Evolutionary conservation across 2,329 filamentous ascomycete species (phyloP).

Genomic region (Beauveria sp.): DNA sequence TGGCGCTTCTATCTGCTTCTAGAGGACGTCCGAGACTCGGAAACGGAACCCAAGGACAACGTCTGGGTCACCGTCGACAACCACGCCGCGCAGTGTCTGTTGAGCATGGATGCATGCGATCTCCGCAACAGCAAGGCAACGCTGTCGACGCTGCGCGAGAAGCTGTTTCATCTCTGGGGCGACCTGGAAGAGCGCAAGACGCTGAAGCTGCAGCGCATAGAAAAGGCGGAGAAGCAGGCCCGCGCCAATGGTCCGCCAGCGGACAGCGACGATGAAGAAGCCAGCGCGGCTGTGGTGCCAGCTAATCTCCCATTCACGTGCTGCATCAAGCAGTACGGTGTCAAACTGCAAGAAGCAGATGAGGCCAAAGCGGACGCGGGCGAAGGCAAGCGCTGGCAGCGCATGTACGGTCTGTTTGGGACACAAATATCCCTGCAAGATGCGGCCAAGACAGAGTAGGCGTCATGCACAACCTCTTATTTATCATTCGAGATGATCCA

Average conservation of each 20-base stretch:
- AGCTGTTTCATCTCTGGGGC: constrained; percentile 76
- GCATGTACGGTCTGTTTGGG: constrained; percentile 56
- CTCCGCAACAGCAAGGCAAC: constrained; percentile 44
- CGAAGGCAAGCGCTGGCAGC: constrained; percentile 46
- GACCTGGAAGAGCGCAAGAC: constrained; percentile 66
- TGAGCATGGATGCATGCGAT: constrained; percentile 40
- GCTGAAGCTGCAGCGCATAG: constrained; percentile 22
- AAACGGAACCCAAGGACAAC: constrained; percentile 29
- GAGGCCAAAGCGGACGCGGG: constrained; percentile 37
- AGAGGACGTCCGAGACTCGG: constrained; percentile 51
- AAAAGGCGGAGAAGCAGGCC: constrained; percentile 15
- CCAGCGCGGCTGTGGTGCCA: constrained; percentile 15
- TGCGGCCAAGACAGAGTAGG: not conserved
- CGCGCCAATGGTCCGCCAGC: constrained; percentile 27
- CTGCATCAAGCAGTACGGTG: constrained; percentile 64
- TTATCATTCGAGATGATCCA: not conserved
- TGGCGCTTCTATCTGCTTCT: constrained; percentile 79
- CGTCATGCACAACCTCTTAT: not conserved
- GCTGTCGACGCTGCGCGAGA: constrained; percentile 54
- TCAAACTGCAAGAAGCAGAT: constrained; percentile 36
- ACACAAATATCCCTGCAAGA: constrained; percentile 1
- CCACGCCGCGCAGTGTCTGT: constrained; percentile 39
- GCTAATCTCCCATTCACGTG: constrained; percentile 58
- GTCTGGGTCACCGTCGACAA: constrained; percentile 66
- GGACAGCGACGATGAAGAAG: constrained; percentile 28